These are phyloP conservation scores for Aspergillus spinulosporus DNA, from an alignment of 2,329 filamentous ascomycete genomes.

Conservation along the genomic window DNA sequence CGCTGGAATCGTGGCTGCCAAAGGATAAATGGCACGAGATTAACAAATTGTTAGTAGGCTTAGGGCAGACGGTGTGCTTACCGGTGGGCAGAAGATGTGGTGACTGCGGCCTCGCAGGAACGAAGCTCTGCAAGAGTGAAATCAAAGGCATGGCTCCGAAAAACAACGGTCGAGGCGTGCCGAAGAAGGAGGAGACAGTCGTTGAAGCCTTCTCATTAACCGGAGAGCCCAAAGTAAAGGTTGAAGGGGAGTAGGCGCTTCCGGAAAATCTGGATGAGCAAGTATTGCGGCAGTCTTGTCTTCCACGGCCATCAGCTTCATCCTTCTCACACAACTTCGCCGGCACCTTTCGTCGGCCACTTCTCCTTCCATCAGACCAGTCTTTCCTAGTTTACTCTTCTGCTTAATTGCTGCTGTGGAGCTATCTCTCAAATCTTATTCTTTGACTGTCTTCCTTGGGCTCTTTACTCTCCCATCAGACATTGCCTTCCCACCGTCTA, in stretches of 20 bases:
- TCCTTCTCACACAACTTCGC: constrained; percentile 11
- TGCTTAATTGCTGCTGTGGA: not conserved
- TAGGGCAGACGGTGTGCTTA: constrained; percentile 83
- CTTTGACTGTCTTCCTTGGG: not conserved
- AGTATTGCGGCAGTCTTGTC: constrained; percentile 1
- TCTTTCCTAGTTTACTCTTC: not conserved
- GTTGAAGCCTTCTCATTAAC: not conserved
- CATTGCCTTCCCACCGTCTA: not conserved
- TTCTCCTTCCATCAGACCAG: not conserved
- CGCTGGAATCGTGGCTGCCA: constrained; percentile 80
- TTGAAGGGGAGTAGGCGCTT: constrained; percentile 24
- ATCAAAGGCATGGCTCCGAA: constrained; percentile 63
- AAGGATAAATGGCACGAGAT: constrained; percentile 87
- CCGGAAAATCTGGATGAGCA: constrained; percentile 3
- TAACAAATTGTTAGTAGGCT: constrained; percentile 82
- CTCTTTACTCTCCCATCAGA: not conserved
- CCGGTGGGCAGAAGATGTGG: constrained; percentile 79
- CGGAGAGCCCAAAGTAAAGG: constrained; percentile 27
- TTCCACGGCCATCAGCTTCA: not conserved
- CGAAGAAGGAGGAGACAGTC: constrained; percentile 10
- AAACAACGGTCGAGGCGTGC: not conserved
- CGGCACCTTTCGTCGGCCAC: constrained; percentile 2
- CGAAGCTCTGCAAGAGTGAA: constrained; percentile 73
- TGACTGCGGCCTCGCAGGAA: constrained; percentile 76
- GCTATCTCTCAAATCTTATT: not conserved